Base-by-base conservation (phyloP, 805 yeast genomes). In the Candida xiaguanensis region DNA sequence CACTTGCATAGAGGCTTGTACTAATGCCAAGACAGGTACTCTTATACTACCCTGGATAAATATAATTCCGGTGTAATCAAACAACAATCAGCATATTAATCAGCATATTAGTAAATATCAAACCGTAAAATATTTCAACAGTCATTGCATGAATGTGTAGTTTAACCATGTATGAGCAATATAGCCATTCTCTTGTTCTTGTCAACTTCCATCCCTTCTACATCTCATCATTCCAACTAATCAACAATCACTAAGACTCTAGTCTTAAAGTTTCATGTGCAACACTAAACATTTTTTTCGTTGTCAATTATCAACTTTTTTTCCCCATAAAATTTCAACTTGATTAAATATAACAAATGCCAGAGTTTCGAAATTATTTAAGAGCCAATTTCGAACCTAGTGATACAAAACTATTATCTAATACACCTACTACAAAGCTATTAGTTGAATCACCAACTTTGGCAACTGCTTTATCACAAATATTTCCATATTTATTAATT, bases 401-500 rank as follows among this genome's bases (percentile, higher is more conserved):
- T 6, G 72, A 67, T 36, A 56, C 67, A 2, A 51, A 53, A 34
- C 47, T 65, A 12, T 52, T 68, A 13, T 51, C 61, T 12, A 41
- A 48, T 3, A 42, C 61, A 2, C 49, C 68, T 7, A 59, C 61
- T 33, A 48, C 54, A 33, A 55, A 54, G 27, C 51, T 67, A n/a
- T 47, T 68, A n/a, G 53, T 55, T n/a, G 72, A 66, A 17, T 61
- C 53, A n/a, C 79, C 79, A 3, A 47, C 63, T 5, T 50, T 76
- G n/a, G 61, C 75, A 6, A 58, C 74, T 7, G 71, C 76, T 1
- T 58, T 77, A 20, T 63, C 74, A 26, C 60, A 69, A 30, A 62
- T 70, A 22, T 75, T 72, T 44, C 81, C 82, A 1, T 58, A 69
- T 41, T 55, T 77, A 23, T 50, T 73, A 12, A 47, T 75, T 16